Evolutionary conservation across 2,329 filamentous ascomycete species (phyloP), one percentile per base, ranked within the genome.

Genomic region (Ophiostoma piceae): DNA sequence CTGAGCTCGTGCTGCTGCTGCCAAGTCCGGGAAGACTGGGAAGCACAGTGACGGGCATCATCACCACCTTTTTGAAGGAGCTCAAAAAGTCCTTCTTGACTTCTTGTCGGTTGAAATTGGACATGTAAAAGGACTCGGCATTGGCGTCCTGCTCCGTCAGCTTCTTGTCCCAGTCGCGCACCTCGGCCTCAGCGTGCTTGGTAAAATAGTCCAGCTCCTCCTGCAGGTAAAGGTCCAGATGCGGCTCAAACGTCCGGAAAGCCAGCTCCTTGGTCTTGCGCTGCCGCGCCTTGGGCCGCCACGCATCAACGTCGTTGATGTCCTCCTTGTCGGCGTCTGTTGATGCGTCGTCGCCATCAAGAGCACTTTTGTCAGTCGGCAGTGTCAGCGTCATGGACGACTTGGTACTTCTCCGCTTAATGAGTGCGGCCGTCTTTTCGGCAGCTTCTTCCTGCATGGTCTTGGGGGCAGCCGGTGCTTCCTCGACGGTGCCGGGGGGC

Each of bases 11-110:
- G 39, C 39, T 41, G 35, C 35, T 65, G 19, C 62, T 19, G 6
- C 86, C 79, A 71, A 92, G 84, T 41, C 85, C 85, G 2, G 90
- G 79, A 73, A 90, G 86, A 66, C 86, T 89, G 1, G 92, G 92
- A 3, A 98, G 82, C 9, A 93, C 94, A 68, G 92, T 96, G 67
- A 99, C 94, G 1, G 95, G 95, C 89, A 97, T 96, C 94, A 99
- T 97, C 73, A 99, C 92, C 9, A 99, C 95, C 79, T 98, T 98
- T 77, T 93, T 97, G 83, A 99, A 99, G 0, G 94, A 97, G 65
- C 90, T 95, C 72, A 99, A 78, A 75, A 99, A 99, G 77, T 99
- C 95, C 74, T 93, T 92, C 80, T 99, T 99, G 73, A 96, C 95
- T 0, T 93, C 95, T 77, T 96, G 93, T 35, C 95, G 87, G 77